These are phyloP conservation scores for Ligustrum vulgare DNA, from an alignment of 257 asterid genomes.

Conservation along the genomic window DNA sequence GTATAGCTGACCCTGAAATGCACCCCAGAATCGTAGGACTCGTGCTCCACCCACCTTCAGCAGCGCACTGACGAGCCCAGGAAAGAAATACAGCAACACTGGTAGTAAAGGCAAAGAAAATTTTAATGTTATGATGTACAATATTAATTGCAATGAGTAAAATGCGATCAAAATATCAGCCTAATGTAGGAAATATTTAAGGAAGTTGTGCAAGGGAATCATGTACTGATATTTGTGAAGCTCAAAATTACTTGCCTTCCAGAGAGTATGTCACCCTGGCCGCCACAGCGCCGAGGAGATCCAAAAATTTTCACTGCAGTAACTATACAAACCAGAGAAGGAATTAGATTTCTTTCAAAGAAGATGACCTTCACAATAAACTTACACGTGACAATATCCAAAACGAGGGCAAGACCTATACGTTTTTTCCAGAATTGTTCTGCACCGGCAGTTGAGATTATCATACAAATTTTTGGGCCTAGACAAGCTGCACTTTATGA, in stretches of 20 bases:
- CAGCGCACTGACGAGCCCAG: slow-evolving; percentile 68
- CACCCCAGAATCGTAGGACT: slow-evolving; percentile 70
- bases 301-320: slow-evolving; percentile 66
- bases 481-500: neutral
- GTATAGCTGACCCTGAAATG: slow-evolving; percentile 70
- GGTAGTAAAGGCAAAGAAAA: slow-evolving; percentile 9
- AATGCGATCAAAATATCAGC: neutral
- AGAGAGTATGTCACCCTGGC: slow-evolving; percentile 97
- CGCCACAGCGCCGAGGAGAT: slow-evolving; percentile 99
- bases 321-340: slow-evolving; percentile 42
- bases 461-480: neutral
- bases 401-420: neutral
- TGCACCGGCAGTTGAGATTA: neutral
- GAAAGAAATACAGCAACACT: slow-evolving; percentile 85
- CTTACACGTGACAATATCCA: neutral
- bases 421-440: neutral
- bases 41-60: slow-evolving; percentile 32
- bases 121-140: neutral
- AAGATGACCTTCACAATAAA: neutral
- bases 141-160: neutral
- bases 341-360: neutral
- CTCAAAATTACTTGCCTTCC: slow-evolving; percentile 61
- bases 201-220: neutral
- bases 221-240: neutral
- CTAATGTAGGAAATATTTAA: neutral